Evolutionary conservation across 2,329 filamentous ascomycete species (phyloP).

Genomic region (Cladorrhinum sp.): DNA sequence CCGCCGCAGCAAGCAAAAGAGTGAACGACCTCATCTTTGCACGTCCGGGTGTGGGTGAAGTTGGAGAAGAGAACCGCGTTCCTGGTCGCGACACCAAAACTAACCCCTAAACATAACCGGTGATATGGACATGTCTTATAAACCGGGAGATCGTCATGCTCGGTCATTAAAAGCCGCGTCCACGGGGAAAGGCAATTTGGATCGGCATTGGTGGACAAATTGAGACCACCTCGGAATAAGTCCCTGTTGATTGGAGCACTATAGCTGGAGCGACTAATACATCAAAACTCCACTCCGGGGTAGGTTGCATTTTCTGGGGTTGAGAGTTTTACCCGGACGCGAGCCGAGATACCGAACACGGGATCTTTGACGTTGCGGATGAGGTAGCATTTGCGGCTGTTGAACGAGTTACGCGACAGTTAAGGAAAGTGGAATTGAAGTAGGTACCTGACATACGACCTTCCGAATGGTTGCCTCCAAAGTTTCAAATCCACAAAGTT

Average conservation of each 20-base stretch:
- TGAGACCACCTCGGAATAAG: neutral
- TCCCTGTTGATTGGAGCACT: neutral
- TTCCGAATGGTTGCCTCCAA: too few species aligned
- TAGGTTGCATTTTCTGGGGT: neutral
- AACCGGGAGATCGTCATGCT: neutral
- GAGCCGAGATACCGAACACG: neutral
- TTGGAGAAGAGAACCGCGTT: neutral
- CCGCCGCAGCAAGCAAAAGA: conserved; percentile 12
- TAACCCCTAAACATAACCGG: neutral
- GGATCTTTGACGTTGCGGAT: neutral
- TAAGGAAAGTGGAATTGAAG: too few species aligned
- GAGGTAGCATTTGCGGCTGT: neutral
- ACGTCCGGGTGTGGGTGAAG: too few species aligned
- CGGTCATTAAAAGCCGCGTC: too few species aligned
- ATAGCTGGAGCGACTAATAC: neutral
- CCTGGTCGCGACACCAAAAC: too few species aligned
- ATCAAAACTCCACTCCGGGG: neutral
- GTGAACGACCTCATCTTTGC: conserved; percentile 18
- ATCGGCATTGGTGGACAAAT: neutral
- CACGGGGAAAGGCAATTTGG: neutral
- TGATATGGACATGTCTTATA: neutral
- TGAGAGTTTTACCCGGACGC: neutral
- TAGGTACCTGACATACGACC: too few species aligned
- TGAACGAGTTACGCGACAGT: neutral
- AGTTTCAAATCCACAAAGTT: too few species aligned